Evolutionary conservation across 805 yeast species (phyloP).

Genomic region (Candida anglica): DNA sequence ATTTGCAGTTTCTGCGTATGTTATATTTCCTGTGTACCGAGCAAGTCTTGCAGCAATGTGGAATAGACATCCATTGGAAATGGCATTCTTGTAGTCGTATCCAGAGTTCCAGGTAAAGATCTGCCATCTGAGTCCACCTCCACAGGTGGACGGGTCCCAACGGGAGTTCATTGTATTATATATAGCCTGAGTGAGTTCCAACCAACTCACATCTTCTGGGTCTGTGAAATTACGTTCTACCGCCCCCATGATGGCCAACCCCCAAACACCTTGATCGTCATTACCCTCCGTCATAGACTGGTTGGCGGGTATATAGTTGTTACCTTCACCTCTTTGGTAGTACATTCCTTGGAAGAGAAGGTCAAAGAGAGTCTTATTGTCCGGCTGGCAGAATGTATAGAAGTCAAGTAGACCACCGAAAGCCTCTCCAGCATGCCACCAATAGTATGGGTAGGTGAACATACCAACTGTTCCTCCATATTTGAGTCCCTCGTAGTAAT

Average conservation of each 20-base stretch:
- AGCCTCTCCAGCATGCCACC: conserved; percentile 54
- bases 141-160: conserved; percentile 76
- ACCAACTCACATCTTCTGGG: conserved; percentile 69
- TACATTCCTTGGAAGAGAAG: conserved; percentile 36
- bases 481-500: conserved; percentile 40
- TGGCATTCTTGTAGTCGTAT: conserved; percentile 87
- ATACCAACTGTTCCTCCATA: conserved; percentile 46
- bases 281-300: conserved; percentile 47
- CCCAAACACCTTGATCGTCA: conserved; percentile 53
- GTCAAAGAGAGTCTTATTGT: conserved; percentile 25
- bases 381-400: conserved; percentile 32
- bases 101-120: conserved; percentile 93
- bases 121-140: conserved; percentile 96
- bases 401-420: conserved; percentile 45
- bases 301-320: conserved; percentile 42
- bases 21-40: conserved; percentile 69
- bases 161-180: conserved; percentile 86
- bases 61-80: conserved; percentile 87
- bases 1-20: conserved; percentile 74
- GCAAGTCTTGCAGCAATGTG: conserved; percentile 85
- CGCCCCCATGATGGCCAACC: conserved; percentile 43
- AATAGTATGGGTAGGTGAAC: conserved; percentile 43
- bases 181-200: conserved; percentile 80
- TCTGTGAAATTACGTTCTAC: conserved; percentile 41
- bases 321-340: conserved; percentile 39